These are phyloP conservation scores for Pyrus bretschneideri DNA, from an alignment of 306 rosid species.

Conservation along the genomic window DNA sequence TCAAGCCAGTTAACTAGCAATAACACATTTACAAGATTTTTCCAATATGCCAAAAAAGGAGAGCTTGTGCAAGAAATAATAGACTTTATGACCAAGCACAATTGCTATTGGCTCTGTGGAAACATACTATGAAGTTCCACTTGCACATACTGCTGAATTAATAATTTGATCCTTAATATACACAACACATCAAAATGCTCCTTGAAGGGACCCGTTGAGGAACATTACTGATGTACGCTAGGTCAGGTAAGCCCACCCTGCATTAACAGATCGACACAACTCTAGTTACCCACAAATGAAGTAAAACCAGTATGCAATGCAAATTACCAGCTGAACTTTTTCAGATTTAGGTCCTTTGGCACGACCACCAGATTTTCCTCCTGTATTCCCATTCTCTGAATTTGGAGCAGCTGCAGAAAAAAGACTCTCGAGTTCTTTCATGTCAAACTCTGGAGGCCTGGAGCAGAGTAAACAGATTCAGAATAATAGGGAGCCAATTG, in stretches of 20 bases:
- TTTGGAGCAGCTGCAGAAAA: constrained; percentile 72
- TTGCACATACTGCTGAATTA: no score
- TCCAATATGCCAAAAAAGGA: not conserved
- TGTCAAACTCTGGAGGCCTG: constrained; percentile 98
- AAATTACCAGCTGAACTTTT: constrained; percentile 83
- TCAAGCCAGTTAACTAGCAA: constrained; percentile 7
- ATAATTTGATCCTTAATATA: no score
- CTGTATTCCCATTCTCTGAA: constrained; percentile 36
- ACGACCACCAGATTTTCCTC: constrained; percentile 47
- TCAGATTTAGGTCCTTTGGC: constrained; percentile 54
- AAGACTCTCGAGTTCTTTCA: constrained; percentile 90
- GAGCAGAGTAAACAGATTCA: constrained; percentile 20
- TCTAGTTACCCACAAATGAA: not conserved
- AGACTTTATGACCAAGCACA: not conserved
- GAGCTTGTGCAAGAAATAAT: not conserved
- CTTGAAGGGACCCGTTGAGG: no score
- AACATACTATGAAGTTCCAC: no score
- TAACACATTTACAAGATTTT: not conserved
- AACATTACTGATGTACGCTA: not conserved
- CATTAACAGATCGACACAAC: constrained; percentile 9
- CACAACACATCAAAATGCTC: no score
- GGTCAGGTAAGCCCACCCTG: constrained; percentile 1
- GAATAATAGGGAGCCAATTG: constrained; percentile 6
- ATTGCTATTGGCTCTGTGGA: not conserved
- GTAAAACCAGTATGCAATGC: constrained; percentile 8